These are phyloP conservation scores for Cyclotella choctawhatcheeana DNA, from an alignment of 108 stramenopile genomes.

Conservation along the genomic window DNA sequence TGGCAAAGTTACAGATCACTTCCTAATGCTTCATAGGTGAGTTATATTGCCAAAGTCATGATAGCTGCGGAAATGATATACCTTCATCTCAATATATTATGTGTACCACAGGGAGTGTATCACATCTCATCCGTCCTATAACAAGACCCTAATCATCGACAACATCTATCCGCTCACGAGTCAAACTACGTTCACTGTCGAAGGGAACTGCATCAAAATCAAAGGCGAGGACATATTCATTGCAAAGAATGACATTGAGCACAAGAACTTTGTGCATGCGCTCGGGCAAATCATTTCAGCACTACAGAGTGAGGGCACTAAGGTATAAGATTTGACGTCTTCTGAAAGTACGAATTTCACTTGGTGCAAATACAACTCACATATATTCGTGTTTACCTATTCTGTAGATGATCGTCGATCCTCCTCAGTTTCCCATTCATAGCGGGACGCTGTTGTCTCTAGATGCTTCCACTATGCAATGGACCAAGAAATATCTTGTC, in stretches of 20 bases:
- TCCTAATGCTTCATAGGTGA: slow-evolving; percentile 41
- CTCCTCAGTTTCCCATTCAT: slow-evolving; percentile 30
- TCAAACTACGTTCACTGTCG: slow-evolving; percentile 18
- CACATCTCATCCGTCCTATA: slow-evolving; percentile 37
- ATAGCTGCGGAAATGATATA: background rate
- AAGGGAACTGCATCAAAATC: slow-evolving; percentile 32
- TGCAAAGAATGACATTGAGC: slow-evolving; percentile 35
- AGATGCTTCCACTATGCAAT: slow-evolving; percentile 25
- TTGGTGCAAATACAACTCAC: too few species aligned
- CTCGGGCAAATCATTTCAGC: slow-evolving; percentile 19
- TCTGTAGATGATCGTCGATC: slow-evolving; percentile 16
- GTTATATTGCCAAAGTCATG: background rate
- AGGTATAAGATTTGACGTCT: too few species aligned
- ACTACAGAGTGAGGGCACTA: slow-evolving; percentile 13
- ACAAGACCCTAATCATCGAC: slow-evolving; percentile 17
- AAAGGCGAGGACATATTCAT: slow-evolving; percentile 26
- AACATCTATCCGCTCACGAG: slow-evolving; percentile 26
- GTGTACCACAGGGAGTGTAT: slow-evolving; percentile 36
- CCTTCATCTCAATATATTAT: background rate
- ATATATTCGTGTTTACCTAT: background rate
- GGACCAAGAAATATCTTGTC: slow-evolving; percentile 36
- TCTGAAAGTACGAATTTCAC: too few species aligned
- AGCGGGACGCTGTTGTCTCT: slow-evolving; percentile 30
- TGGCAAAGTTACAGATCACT: slow-evolving; percentile 32
- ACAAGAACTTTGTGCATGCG: slow-evolving; percentile 26